phyloP scores from a whole-genome alignment of 345 rosid genomes.

The Brassica cretica region DNA sequence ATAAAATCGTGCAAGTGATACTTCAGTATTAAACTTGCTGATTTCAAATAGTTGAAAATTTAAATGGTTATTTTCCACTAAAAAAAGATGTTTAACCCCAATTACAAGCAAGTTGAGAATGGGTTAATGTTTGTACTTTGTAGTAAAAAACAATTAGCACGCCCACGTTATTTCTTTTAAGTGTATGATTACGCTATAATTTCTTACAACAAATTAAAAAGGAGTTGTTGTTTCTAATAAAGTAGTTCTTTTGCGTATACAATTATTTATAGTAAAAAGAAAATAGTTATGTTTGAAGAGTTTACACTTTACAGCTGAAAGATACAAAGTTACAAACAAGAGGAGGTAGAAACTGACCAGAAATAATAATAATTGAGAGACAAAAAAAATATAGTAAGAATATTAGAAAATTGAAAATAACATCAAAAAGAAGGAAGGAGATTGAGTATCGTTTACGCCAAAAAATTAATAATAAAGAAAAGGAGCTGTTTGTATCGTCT shows the following conservation, averaged over 20 bases:
- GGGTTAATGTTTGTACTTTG: conserved; percentile 15
- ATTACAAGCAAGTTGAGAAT: conserved; percentile 9
- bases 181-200: conserved; percentile 27
- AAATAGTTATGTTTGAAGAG: conserved; percentile 9
- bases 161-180: conserved; percentile 17
- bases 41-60: too few relatives aligned
- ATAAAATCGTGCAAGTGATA: neutral
- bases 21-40: neutral
- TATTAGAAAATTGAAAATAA: neutral
- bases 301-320: conserved; percentile 28
- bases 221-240: conserved; percentile 13
- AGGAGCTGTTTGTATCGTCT: conserved; percentile 37
- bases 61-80: too few relatives aligned
- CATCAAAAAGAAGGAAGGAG: conserved; percentile 42
- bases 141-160: neutral
- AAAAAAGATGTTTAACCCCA: conserved; percentile 1
- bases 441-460: conserved; percentile 47
- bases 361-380: conserved; percentile 25
- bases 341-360: conserved; percentile 37
- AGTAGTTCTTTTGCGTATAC: conserved; percentile 16
- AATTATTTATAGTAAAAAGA: neutral
- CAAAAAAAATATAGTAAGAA: conserved; percentile 20
- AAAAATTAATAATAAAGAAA: conserved; percentile 25
- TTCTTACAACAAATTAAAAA: neutral
- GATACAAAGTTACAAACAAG: conserved; percentile 3